Conservation (phyloP, 1,284 basidiomycete species). For the Entoloma clypeatum region DNA sequence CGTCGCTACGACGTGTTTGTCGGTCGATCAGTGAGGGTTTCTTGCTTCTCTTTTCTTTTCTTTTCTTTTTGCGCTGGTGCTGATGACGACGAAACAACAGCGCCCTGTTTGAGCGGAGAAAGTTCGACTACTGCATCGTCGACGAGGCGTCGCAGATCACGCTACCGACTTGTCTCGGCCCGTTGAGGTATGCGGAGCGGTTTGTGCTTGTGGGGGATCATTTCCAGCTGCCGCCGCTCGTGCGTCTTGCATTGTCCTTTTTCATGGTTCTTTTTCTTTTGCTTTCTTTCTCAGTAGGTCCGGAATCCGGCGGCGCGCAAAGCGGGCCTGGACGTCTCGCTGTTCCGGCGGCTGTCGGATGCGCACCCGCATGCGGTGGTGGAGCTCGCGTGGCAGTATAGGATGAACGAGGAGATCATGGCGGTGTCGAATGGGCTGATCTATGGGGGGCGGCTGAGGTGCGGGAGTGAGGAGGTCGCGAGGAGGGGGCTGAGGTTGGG, state of each 20-base stretch:
- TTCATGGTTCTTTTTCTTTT: neutral
- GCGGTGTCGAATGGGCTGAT: slow-evolving; percentile 86
- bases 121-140: slow-evolving; percentile 96
- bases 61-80: too few relatives aligned
- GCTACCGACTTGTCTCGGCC: slow-evolving; percentile 91
- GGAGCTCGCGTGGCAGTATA: slow-evolving; percentile 85
- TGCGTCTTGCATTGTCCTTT: slow-evolving; percentile 32
- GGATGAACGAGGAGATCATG: slow-evolving; percentile 99
- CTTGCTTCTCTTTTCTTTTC: too few relatives aligned
- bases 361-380: slow-evolving; percentile 82
- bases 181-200: slow-evolving; percentile 83
- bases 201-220: slow-evolving; percentile 98
- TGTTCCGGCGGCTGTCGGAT: slow-evolving; percentile 87
- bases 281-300: slow-evolving; percentile 48
- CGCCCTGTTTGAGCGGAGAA: slow-evolving; percentile 78
- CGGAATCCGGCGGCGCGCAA: slow-evolving; percentile 75
- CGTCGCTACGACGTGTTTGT: slow-evolving; percentile 93
- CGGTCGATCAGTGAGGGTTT: slow-evolving; percentile 80
- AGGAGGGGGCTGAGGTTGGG: slow-evolving; percentile 56
- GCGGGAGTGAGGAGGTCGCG: slow-evolving; percentile 74
- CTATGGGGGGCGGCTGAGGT: slow-evolving; percentile 76
- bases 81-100: too few relatives aligned
- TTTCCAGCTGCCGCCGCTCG: slow-evolving; percentile 92
- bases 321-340: slow-evolving; percentile 84
- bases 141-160: slow-evolving; percentile 99